Base-by-base conservation (phyloP, 441 rosid species). In the Breynia disticha region DNA sequence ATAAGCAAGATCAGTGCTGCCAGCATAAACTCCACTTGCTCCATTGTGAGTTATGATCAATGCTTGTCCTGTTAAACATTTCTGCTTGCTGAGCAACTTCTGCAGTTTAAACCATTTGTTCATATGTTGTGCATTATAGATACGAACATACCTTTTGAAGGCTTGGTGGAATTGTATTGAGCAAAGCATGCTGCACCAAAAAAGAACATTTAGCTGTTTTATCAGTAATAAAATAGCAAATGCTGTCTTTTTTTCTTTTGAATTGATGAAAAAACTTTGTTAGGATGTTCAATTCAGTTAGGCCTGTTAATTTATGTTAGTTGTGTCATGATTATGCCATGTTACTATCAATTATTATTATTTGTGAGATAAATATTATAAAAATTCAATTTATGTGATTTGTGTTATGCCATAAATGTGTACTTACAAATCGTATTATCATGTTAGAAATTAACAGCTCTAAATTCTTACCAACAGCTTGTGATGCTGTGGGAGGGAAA, bases 21-120 rank as follows among this genome's bases (percentile, higher is more conserved):
- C 95, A 16, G 98, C 81, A 65, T 86, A 81, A 24, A 67, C 68
- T 3, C 97, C 98, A 55, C 97, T 88, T 20, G 98, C 97, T 58
- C 98, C 97, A 46, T 84, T 84, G 61, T 82, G 86, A 56, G 81
- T 56, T 68, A 91, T 82, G 64, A 91, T 68, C 72, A 82, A 56
- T 18, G 79, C 64, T 49, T 65, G 56, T 50, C 64, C 89, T 79
- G 79, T 55, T 55, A 2, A 43, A 14, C 50, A 16, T 39, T n/a
- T n/a, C n/a, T 45, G 12, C 24, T 11, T 16, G 11, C 6, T 16
- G 9, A 41, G 32, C 17, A 12, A 17, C 48, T 46, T 46, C 1
- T 46, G 48, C 15, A 46, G 15, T 17, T 14, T 46, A 8, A 17
- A 18, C 7, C 9, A 1, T 9, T 1, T 15, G 48, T 0, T 46